phyloP scores from a whole-genome alignment of 108 stramenopile species.

The Bacterosira constricta region DNA sequence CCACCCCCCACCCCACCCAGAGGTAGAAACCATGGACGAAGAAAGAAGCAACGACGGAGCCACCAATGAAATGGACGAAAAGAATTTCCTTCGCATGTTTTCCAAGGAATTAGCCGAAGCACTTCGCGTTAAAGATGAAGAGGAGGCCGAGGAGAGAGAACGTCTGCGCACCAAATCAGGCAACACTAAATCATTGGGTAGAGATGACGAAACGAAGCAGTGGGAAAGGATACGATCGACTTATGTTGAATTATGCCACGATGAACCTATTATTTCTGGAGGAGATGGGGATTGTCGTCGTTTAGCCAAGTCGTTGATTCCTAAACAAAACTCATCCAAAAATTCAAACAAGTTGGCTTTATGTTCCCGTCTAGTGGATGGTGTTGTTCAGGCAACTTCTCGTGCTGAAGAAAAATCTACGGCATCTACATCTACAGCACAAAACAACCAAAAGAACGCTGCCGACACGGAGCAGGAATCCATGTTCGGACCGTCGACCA shows the following conservation, averaged over 20 bases:
- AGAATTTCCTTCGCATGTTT: slow-evolving; percentile 37
- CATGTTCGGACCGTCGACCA: slow-evolving; percentile 21
- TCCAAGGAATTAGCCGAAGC: slow-evolving; percentile 49
- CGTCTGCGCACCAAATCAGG: neutral
- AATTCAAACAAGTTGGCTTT: slow-evolving; percentile 21
- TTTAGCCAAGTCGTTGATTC: slow-evolving; percentile 35
- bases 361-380: slow-evolving; percentile 45
- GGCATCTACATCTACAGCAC: neutral
- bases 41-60: neutral
- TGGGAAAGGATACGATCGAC: slow-evolving; percentile 18
- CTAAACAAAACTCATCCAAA: neutral
- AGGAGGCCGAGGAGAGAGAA: slow-evolving; percentile 33
- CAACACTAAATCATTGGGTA: neutral
- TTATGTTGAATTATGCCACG: slow-evolving; percentile 44
- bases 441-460: neutral
- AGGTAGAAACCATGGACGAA: neutral
- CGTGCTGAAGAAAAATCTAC: slow-evolving; percentile 30
- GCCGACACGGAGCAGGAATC: slow-evolving; percentile 4
- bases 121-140: slow-evolving; percentile 50
- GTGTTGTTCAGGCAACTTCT: slow-evolving; percentile 42
- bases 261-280: slow-evolving; percentile 46
- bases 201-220: slow-evolving; percentile 4
- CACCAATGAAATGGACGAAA: slow-evolving; percentile 22
- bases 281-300: slow-evolving; percentile 35
- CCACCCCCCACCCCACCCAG: no score